Evolutionary conservation across 2,329 filamentous ascomycete genomes (phyloP).

Genomic region (Neodidymelliopsis sp.): DNA sequence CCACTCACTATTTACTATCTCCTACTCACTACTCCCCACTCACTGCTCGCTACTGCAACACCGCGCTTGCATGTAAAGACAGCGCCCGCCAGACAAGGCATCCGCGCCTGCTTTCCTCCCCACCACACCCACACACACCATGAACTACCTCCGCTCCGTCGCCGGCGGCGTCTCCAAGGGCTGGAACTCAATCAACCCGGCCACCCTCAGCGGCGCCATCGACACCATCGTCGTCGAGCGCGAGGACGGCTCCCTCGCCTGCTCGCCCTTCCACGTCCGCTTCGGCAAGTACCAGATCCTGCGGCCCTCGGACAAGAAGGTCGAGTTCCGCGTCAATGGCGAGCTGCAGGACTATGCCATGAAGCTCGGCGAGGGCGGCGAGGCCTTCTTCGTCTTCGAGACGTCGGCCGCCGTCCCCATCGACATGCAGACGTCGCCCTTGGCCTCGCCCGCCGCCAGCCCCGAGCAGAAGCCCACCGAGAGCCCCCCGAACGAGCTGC

Average conservation of each 20-base stretch:
- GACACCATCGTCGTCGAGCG: slow-evolving; percentile 99
- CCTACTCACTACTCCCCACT: too few species aligned
- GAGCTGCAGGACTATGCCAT: slow-evolving; percentile 92
- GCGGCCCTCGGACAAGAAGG: slow-evolving; percentile 97
- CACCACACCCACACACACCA: slow-evolving; percentile 54
- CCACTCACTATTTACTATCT: too few species aligned
- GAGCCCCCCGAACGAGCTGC: slow-evolving; percentile 51
- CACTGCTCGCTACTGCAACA: too few species aligned
- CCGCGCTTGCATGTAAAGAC: slow-evolving; percentile 9
- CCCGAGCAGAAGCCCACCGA: slow-evolving; percentile 69
- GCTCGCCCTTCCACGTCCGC: slow-evolving; percentile 97
- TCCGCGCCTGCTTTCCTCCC: not conserved
- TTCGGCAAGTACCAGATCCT: slow-evolving; percentile 98
- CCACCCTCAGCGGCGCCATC: slow-evolving; percentile 95
- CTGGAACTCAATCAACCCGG: slow-evolving; percentile 99
- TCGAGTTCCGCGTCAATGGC: slow-evolving; percentile 96
- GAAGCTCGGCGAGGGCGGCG: slow-evolving; percentile 96
- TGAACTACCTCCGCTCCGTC: slow-evolving; percentile 98
- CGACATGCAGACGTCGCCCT: slow-evolving; percentile 89
- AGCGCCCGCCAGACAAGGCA: slow-evolving; percentile 1
- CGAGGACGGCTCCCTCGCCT: slow-evolving; percentile 84
- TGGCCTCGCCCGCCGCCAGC: slow-evolving; percentile 88
- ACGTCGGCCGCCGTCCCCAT: slow-evolving; percentile 92
- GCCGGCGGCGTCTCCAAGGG: slow-evolving; percentile 96
- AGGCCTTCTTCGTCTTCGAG: slow-evolving; percentile 99